Evolutionary conservation across 2,329 filamentous ascomycete genomes (phyloP).

Genomic region (Alternaria tenuissima): DNA sequence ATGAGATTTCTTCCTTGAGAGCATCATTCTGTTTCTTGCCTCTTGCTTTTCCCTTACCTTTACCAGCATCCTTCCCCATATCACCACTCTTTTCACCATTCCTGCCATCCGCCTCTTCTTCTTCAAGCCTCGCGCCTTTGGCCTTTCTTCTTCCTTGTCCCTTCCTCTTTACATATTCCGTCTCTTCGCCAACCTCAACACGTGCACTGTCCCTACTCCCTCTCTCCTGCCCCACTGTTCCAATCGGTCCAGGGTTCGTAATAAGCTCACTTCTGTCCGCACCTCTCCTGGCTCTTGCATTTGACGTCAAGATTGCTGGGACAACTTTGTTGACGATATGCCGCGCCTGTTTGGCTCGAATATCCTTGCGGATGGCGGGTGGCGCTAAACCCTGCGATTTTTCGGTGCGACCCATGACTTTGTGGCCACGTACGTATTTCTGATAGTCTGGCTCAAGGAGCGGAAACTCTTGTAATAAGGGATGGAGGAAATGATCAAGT

Average conservation of each 20-base stretch:
- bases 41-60: slow-evolving; percentile 19
- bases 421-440: not conserved
- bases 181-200: slow-evolving; percentile 17
- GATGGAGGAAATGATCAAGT: not conserved
- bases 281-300: slow-evolving; percentile 64
- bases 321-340: slow-evolving; percentile 68
- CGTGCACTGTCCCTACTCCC: not conserved
- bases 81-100: slow-evolving; percentile 11
- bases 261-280: slow-evolving; percentile 62
- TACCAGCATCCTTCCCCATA: slow-evolving; percentile 13
- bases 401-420: slow-evolving; percentile 48
- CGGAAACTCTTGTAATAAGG: not conserved
- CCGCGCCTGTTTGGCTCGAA: slow-evolving; percentile 63
- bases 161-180: slow-evolving; percentile 44
- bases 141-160: slow-evolving; percentile 43
- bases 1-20: slow-evolving; percentile 19
- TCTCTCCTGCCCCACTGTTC: not conserved
- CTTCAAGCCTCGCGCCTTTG: slow-evolving; percentile 17
- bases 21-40: slow-evolving; percentile 19
- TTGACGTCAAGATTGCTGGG: slow-evolving; percentile 62
- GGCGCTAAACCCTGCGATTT: slow-evolving; percentile 50
- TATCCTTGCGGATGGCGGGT: slow-evolving; percentile 47
- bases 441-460: not conserved
- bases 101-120: slow-evolving; percentile 14
- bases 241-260: slow-evolving; percentile 44